Evolutionary conservation across 805 yeast genomes (phyloP).

Genomic region (Wickerhamiella parazyma): DNA sequence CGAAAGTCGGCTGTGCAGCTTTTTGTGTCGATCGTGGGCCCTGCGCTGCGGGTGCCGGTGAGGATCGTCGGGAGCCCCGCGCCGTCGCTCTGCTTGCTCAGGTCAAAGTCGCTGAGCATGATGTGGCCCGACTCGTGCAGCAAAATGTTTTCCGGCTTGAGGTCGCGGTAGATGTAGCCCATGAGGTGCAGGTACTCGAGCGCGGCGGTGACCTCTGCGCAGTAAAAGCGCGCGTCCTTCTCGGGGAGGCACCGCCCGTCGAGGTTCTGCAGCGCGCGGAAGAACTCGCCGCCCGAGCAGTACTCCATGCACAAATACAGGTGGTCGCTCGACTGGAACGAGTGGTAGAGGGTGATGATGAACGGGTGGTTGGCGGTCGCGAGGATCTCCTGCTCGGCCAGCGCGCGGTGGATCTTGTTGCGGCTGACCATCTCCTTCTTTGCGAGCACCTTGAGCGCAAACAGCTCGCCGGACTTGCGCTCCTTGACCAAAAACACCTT

Average conservation of each 20-base stretch:
- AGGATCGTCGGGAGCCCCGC: slow-evolving; percentile 59
- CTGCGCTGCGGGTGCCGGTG: slow-evolving; percentile 25
- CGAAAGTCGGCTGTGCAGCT: slow-evolving; percentile 92
- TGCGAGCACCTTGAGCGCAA: slow-evolving; percentile 83
- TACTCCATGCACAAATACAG: slow-evolving; percentile 94
- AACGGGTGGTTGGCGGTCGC: slow-evolving; percentile 96
- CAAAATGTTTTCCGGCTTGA: slow-evolving; percentile 91
- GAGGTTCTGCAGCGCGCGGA: slow-evolving; percentile 87
- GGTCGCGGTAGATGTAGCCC: slow-evolving; percentile 94
- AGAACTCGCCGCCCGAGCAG: slow-evolving; percentile 98
- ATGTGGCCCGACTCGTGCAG: slow-evolving; percentile 96
- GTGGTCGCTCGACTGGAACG: slow-evolving; percentile 88
- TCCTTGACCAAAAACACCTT: slow-evolving; percentile 87
- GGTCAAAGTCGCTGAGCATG: slow-evolving; percentile 92
- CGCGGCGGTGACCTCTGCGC: slow-evolving; percentile 95
- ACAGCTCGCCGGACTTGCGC: slow-evolving; percentile 55
- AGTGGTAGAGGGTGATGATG: slow-evolving; percentile 89
- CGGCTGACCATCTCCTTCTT: slow-evolving; percentile 91
- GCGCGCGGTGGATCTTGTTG: slow-evolving; percentile 83
- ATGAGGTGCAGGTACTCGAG: slow-evolving; percentile 86
- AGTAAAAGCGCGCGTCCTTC: slow-evolving; percentile 82
- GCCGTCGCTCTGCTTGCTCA: slow-evolving; percentile 74
- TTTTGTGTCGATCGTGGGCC: slow-evolving; percentile 69
- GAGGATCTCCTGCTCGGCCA: slow-evolving; percentile 92
- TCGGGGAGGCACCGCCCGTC: slow-evolving; percentile 75